A percentile compares a stretch with the other conserved stretches of the same genome.
Conservation (phyloP, 2,329 filamentous ascomycete genomes). For the Aspergillus intermedius region DNA sequence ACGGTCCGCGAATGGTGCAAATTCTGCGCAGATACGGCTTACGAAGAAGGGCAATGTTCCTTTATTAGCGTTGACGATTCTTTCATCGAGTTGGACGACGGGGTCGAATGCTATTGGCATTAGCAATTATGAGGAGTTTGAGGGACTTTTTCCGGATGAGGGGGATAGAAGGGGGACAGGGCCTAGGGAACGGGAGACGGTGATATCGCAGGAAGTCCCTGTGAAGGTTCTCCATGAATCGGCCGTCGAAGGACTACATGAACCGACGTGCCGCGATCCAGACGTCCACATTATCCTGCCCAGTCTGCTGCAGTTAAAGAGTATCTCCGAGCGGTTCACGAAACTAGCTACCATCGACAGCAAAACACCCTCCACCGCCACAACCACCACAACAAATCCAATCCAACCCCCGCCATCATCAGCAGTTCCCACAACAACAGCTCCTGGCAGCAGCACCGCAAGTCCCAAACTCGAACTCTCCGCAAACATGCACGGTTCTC, state of each 20-base stretch:
- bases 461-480: constrained; percentile 70
- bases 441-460: constrained; percentile 1
- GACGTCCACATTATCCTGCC: constrained; percentile 92
- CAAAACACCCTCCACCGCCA: constrained; percentile 20
- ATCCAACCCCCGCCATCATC: not conserved
- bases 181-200: constrained; percentile 69
- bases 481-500: constrained; percentile 88
- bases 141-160: constrained; percentile 38
- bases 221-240: constrained; percentile 79
- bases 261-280: constrained; percentile 81
- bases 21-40: constrained; percentile 75
- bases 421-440: constrained; percentile 13
- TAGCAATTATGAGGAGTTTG: constrained; percentile 40
- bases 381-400: too few relatives aligned
- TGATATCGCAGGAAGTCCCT: constrained; percentile 94
- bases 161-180: constrained; percentile 50
- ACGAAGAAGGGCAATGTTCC: constrained; percentile 89
- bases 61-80: constrained; percentile 82
- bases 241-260: constrained; percentile 85
- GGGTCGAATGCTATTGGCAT: constrained; percentile 52
- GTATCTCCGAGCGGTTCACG: constrained; percentile 91
- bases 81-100: constrained; percentile 48
- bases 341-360: constrained; percentile 52
- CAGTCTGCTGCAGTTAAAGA: constrained; percentile 79
- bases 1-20: constrained; percentile 74